Conservation (phyloP, 2,329 filamentous ascomycete genomes). For the Diplocarpon mali region DNA sequence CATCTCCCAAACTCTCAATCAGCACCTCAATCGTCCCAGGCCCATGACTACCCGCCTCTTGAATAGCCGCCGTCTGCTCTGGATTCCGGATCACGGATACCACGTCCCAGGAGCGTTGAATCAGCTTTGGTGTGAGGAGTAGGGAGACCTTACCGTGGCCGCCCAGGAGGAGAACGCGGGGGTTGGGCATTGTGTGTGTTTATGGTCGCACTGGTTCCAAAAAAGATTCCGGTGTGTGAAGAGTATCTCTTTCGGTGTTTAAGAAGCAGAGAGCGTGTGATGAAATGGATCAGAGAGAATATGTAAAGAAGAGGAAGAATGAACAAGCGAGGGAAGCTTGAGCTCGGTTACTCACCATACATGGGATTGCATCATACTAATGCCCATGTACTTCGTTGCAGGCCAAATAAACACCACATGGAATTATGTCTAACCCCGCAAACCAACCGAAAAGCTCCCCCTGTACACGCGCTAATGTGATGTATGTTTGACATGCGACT, state of each 20-base stretch:
- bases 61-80: conserved; percentile 54
- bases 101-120: conserved; percentile 64
- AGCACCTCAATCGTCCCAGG: conserved; percentile 58
- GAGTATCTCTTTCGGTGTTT: neutral
- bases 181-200: conserved; percentile 4
- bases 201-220: neutral
- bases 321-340: neutral
- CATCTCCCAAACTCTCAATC: conserved; percentile 59
- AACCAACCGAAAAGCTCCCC: too few species aligned
- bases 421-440: too few species aligned
- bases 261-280: neutral
- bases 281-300: too few species aligned
- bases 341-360: neutral
- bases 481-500: too few species aligned
- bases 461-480: too few species aligned
- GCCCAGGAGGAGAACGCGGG: conserved; percentile 46
- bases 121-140: conserved; percentile 63
- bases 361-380: neutral
- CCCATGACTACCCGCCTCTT: conserved; percentile 35
- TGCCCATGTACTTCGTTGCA: too few species aligned
- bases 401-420: too few species aligned
- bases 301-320: neutral
- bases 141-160: conserved; percentile 74
- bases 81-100: conserved; percentile 66
- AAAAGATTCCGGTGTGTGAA: neutral